Percentiles rank a stretch among this genome's conserved stretches.
phyloP scores from a whole-genome alignment of 2,329 filamentous ascomycete genomes.

The Herpomyces periplanetae region DNA sequence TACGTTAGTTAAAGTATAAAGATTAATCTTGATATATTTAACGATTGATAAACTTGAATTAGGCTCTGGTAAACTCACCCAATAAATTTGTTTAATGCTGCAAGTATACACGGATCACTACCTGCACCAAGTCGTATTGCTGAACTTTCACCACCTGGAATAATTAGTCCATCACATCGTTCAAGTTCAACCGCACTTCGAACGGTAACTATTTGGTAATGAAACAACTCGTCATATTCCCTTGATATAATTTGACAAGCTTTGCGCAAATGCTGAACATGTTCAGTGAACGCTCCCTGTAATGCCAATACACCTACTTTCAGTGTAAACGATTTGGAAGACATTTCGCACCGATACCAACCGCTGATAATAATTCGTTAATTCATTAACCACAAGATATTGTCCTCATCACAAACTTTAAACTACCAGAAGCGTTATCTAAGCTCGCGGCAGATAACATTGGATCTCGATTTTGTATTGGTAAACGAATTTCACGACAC shows the following conservation, averaged over 20 bases:
- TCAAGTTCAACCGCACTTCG: constrained; percentile 30
- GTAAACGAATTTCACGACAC: no score
- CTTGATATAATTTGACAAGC: constrained; percentile 9
- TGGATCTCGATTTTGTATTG: no score
- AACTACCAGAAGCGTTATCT: no score
- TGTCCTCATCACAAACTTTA: no score
- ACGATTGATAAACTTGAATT: not conserved
- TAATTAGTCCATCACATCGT: constrained; percentile 38
- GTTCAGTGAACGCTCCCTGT: constrained; percentile 72
- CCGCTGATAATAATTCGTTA: no score
- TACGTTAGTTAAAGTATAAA: not conserved
- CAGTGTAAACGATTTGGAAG: no score
- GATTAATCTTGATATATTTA: not conserved
- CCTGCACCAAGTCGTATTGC: constrained; percentile 60
- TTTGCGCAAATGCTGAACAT: constrained; percentile 30
- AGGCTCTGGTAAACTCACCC: constrained; percentile 17
- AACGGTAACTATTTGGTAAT: constrained; percentile 10
- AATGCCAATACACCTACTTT: constrained; percentile 30
- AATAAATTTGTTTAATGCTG: constrained; percentile 55
- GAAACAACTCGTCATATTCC: constrained; percentile 10
- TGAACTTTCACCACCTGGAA: constrained; percentile 82
- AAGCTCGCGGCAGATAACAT: no score
- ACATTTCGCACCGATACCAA: no score
- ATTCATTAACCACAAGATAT: no score
- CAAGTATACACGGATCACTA: constrained; percentile 36